Base-by-base conservation (phyloP, 2,329 filamentous ascomycete species). In the Epichloe elymi region DNA sequence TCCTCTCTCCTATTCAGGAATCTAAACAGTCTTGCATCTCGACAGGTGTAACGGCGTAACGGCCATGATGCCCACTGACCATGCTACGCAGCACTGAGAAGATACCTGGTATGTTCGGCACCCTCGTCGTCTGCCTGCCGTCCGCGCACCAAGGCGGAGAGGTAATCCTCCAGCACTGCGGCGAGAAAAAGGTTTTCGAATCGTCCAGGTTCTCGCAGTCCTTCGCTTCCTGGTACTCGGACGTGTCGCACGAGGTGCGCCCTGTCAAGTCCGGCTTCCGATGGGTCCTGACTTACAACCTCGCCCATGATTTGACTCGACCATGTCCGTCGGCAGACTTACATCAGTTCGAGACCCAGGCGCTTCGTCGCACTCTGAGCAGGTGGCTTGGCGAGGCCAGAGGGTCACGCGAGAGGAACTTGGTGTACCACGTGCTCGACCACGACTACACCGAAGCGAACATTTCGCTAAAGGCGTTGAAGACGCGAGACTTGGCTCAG, bases 251-350 rank as follows among this genome's bases (percentile, higher is more conserved):
- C 55, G 70, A 79, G 58, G 65, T 77, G n/a, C 62, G 69, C 15
- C 68, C 70, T 1, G 65, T 79, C 2, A 66, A 55, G 0, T 68
- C 67, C 0, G 76, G 76, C 3, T 70, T 73, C 56, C 71, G 74
- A 3, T 67, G 73, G 50, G 74, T 76, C 10, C 55, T 80, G 11
- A 75, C 70, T 0, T 81, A 77, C 61, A 78, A 79, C 56, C 67
- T 80, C 4, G 58, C 60, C 14, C 51, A 63, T 17, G 52, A 58
- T 5, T 50, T 36, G 4, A 33, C 56, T 5, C 44, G 52, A 15
- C 12, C 51, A 1, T 50, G 56, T 1, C 61, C 62, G 11, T 60
- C 59, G 4, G 59, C 60, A 2, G 55, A 49, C 1, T 15, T 59
- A 3, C 43, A 48, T 11, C 20, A 41, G 2, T 12, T 50, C 1